Conservation (phyloP, 306 rosid species). For the Vachellia pachyceras region DNA sequence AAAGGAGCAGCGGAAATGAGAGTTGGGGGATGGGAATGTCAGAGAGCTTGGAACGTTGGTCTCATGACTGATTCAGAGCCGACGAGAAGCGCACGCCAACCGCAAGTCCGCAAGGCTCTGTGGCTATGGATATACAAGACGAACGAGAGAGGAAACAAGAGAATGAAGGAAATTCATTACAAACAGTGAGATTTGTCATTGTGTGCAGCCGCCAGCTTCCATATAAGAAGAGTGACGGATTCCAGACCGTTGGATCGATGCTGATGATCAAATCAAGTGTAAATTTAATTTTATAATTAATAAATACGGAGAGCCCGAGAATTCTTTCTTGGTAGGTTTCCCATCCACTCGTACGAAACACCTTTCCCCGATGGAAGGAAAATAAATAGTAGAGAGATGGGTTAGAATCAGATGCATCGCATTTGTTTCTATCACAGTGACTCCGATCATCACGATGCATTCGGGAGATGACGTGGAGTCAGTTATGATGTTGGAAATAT, state of each 20-base stretch:
- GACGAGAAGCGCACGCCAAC: constrained; percentile 28
- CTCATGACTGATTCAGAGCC: constrained; percentile 47
- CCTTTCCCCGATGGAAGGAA: neutral
- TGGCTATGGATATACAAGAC: constrained; percentile 39
- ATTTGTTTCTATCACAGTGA: too few species aligned
- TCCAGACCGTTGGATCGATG: constrained; percentile 22
- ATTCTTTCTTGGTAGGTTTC: neutral
- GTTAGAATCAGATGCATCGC: constrained; percentile 41
- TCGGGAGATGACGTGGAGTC: neutral
- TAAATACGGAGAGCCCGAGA: neutral
- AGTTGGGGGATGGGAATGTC: constrained; percentile 28
- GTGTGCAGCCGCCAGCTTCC: neutral
- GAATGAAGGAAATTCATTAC: neutral
- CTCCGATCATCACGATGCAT: neutral
- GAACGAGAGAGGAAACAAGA: neutral
- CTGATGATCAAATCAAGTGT: neutral
- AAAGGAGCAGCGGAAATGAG: constrained; percentile 35
- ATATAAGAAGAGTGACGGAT: neutral
- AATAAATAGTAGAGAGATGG: neutral
- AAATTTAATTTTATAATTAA: too few species aligned
- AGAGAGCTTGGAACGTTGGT: constrained; percentile 39
- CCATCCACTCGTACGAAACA: neutral
- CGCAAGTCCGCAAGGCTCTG: constrained; percentile 14
- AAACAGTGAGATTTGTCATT: neutral
- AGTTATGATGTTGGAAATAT: neutral